A percentile compares a stretch with the other conserved stretches of the same genome.
These are phyloP conservation scores for Gossypium ekmanianum DNA, from an alignment of 345 rosid species.

Conservation along the genomic window DNA sequence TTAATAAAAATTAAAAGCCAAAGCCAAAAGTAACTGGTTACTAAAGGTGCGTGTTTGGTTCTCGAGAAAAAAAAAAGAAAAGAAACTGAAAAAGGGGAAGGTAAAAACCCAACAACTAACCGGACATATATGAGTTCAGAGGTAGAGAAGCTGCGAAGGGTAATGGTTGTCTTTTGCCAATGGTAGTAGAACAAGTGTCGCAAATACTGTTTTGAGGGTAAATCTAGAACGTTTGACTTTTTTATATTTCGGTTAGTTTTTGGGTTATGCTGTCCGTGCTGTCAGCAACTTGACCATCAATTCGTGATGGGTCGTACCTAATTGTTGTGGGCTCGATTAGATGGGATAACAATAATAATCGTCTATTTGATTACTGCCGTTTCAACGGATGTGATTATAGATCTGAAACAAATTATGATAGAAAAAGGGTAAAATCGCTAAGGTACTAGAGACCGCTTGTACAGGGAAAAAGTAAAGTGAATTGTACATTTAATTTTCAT, in stretches of 20 bases:
- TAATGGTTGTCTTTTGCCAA: constrained; percentile 18
- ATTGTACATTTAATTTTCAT: too few species aligned
- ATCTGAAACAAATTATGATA: neutral
- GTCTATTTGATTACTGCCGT: neutral
- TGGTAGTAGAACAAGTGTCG: constrained; percentile 27
- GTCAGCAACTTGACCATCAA: constrained; percentile 28
- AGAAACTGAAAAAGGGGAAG: neutral
- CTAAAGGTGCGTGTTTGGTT: constrained; percentile 26
- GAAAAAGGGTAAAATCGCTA: constrained; percentile 6
- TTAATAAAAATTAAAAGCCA: neutral
- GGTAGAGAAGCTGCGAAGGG: constrained; percentile 10
- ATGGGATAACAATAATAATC: neutral
- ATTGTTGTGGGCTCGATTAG: neutral
- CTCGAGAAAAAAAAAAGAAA: constrained; percentile 20
- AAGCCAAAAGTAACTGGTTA: constrained; percentile 5
- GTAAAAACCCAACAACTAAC: constrained; percentile 22
- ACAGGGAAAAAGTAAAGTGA: too few species aligned
- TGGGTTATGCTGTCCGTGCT: neutral
- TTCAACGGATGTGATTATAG: constrained; percentile 14
- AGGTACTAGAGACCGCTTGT: too few species aligned
- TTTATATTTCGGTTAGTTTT: neutral
- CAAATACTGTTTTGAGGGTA: constrained; percentile 15
- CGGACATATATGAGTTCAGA: constrained; percentile 24
- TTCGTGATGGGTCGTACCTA: neutral
- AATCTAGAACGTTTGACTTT: constrained; percentile 24